Percentiles rank a stretch among this genome's conserved stretches.
Conservation (phyloP, 1,284 basidiomycete genomes). For the Leucoagaricus sp. region DNA sequence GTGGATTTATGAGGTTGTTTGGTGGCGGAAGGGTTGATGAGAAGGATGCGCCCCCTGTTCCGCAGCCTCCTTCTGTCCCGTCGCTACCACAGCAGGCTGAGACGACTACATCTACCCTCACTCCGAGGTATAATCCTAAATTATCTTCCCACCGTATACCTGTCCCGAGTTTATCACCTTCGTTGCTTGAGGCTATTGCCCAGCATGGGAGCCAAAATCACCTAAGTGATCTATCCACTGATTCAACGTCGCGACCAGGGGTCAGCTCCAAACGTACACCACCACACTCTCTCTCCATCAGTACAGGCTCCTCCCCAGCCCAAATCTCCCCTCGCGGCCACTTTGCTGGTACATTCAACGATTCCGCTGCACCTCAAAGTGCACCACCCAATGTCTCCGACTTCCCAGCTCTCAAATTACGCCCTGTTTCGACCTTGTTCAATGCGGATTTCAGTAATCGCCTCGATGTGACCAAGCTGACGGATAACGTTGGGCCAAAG, state of each 20-base stretch:
- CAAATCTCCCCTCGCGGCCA: slow-evolving; percentile 17
- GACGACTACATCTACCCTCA: slow-evolving; percentile 18
- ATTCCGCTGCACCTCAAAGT: slow-evolving; percentile 46
- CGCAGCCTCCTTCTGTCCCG: slow-evolving; percentile 45
- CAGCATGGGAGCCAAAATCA: slow-evolving; percentile 11
- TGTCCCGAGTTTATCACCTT: slow-evolving; percentile 41
- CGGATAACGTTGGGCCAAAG: background rate
- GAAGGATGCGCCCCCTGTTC: slow-evolving; percentile 31
- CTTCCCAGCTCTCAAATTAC: slow-evolving; percentile 67
- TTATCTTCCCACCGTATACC: slow-evolving; percentile 40
- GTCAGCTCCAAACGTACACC: slow-evolving; percentile 38
- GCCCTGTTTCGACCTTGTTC: slow-evolving; percentile 77
- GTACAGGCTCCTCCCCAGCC: slow-evolving; percentile 28
- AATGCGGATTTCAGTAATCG: slow-evolving; percentile 69
- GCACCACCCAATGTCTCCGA: slow-evolving; percentile 63
- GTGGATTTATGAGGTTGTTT: slow-evolving; percentile 80
- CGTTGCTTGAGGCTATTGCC: slow-evolving; percentile 20
- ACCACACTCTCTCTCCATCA: slow-evolving; percentile 44
- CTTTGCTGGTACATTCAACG: slow-evolving; percentile 27
- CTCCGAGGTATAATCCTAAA: slow-evolving; percentile 29
- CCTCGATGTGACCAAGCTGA: slow-evolving; percentile 42
- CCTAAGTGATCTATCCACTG: slow-evolving; percentile 10
- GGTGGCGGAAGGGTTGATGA: slow-evolving; percentile 50
- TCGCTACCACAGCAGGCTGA: slow-evolving; percentile 18
- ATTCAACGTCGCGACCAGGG: slow-evolving; percentile 9